Evolutionary conservation across 2,329 filamentous ascomycete species (phyloP), one percentile per base, ranked within the genome.

Genomic region (Lasiodiplodia citricola): DNA sequence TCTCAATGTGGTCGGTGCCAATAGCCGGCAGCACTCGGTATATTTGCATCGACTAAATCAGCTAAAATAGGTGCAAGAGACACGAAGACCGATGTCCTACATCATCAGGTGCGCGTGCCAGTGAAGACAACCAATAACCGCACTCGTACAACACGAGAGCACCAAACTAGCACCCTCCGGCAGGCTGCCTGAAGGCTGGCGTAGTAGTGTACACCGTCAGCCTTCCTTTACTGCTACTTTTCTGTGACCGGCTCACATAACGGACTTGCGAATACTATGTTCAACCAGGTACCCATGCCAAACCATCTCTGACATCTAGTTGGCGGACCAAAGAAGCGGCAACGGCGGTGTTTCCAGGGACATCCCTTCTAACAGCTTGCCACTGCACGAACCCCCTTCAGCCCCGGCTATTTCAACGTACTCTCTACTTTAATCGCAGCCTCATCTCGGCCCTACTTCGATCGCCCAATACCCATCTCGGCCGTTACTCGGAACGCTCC

Each of bases 381-480:
- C 44, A 47, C 44, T 47, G 44, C 11, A 21, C 44, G 44, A 47
- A 47, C 21, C 44, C 18, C n/a, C 25, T 23, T 31, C 51, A 54
- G 51, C 51, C 50, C n/a, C 8, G 23, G 23, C 23, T 23, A 18
- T 28, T 47, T 44, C 41, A 18, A 44, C 41, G 41, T n/a, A n/a
- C 18, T 18, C 44, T 47, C n/a, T 11, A 47, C 44, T n/a, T 50
- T 28, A 14, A 54, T 54, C 25, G 23, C 51, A 18, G 14, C 51
- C 28, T 54, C 23, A 54, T 28, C 51, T 54, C 51, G 51, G 51
- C 51, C 51, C 51, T 54, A 54, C 51, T 54, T 25, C 25, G 51
- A 25, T 54, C 51, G 51, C 23, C 51, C 51, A 54, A 31, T 31
- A 21, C 8, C 44, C 44, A 21, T 47, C 21, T 47, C 44, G 44